phyloP scores from a whole-genome alignment of 192 early-diverging fungal species.

The Spizellomyces punctatus region DNA sequence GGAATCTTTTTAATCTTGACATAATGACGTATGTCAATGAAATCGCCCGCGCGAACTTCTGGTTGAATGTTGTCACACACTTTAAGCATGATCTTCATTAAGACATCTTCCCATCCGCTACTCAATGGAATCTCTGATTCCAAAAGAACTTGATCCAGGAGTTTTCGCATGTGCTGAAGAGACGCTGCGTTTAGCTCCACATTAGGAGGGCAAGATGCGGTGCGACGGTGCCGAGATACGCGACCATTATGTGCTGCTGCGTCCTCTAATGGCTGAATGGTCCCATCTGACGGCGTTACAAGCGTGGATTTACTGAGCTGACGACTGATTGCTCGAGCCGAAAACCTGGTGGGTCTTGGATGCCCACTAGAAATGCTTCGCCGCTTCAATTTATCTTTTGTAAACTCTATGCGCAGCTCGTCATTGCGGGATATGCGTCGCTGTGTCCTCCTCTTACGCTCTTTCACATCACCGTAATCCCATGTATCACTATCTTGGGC shows the following conservation, averaged over 20 bases:
- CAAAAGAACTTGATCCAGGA: constrained; percentile 72
- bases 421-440: constrained; percentile 34
- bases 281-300: constrained; percentile 35
- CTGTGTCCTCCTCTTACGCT: constrained; percentile 14
- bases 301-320: constrained; percentile 42
- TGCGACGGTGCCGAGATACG: constrained; percentile 24
- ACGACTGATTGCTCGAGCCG: constrained; percentile 17
- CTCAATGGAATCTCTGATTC: constrained; percentile 59
- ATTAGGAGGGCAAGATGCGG: constrained; percentile 35
- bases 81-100: constrained; percentile 71
- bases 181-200: constrained; percentile 64
- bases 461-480: constrained; percentile 27
- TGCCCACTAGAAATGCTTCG: constrained; percentile 48
- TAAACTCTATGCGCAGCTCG: constrained; percentile 55
- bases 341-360: constrained; percentile 42
- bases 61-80: constrained; percentile 63
- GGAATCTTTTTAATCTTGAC: constrained; percentile 97
- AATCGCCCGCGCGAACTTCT: constrained; percentile 71
- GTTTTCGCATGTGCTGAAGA: constrained; percentile 63
- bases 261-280: constrained; percentile 1
- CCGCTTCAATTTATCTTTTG: constrained; percentile 49
- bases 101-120: constrained; percentile 69
- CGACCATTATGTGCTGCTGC: not conserved
- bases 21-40: constrained; percentile 84
- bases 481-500: constrained; percentile 35